Base-by-base conservation (phyloP, 805 yeast species). In the Ogataea polymorpha region DNA sequence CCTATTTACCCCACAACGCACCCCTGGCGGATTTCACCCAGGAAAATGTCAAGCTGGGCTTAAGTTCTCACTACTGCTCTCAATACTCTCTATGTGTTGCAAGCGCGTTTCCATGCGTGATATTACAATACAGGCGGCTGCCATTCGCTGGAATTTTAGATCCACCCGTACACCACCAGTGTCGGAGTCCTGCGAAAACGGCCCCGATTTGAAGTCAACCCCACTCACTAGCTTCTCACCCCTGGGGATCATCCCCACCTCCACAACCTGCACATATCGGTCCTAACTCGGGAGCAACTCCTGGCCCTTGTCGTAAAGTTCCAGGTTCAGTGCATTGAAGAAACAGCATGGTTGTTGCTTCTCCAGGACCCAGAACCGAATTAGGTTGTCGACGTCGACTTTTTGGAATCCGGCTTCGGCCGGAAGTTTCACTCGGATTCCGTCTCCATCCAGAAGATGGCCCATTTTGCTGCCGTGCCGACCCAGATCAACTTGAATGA, bases 261-360 rank as follows among this genome's bases (percentile, higher is more conserved):
- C 45, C 33, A 33, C 38, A 30, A 6, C 20, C 21, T 27, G 20
- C 14, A 7, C 20, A 13, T 29, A 27, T 39, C 34, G 35, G 37
- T 7, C 13, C 28, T 29, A 39, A 37, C 27, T 33, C 8, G 12
- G 28, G 17, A 23, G n/a, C 7, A 15, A 5, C 27, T 24, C 39
- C 11, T 18, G 33, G 23, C 18, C 21, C 24, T 56, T 45, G 37
- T 82, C 84, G 63, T 76, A 81, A 12, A 87, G 59, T 55, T 77
- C 82, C 39, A 88, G 64, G 31, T 79, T 85, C 46, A 88, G 63
- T 1, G 90, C 87, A 43, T 90, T 80, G 40, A 88, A 64, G 49
- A 88, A 82, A 48, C 95, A 83, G 0, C 93, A 85, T 12, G 86
- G 75, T 50, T 85, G 87, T 21, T 73, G 74, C 48, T 79, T 75